Percentiles rank a stretch among this genome's conserved stretches.
These are phyloP conservation scores for Trichoderma sp. DNA, from an alignment of 2,329 filamentous ascomycete genomes.

Conservation along the genomic window DNA sequence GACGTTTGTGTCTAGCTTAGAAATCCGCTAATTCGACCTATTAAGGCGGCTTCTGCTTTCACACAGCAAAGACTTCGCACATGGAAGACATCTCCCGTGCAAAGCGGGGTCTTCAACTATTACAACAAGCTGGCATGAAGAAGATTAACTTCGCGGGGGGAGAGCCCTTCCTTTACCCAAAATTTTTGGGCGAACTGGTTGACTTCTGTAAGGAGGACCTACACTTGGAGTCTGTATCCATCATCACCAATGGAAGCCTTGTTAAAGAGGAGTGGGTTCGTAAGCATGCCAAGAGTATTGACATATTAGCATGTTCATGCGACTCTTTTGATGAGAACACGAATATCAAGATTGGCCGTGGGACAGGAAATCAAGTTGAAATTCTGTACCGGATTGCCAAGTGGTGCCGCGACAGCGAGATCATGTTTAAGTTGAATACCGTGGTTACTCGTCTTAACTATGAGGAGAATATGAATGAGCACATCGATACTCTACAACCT, in stretches of 20 bases:
- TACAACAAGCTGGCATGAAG: slow-evolving; percentile 50
- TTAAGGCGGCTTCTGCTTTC: slow-evolving; percentile 52
- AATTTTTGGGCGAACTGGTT: slow-evolving; percentile 41
- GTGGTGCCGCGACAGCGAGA: slow-evolving; percentile 32
- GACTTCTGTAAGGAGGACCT: slow-evolving; percentile 49
- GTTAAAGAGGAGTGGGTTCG: slow-evolving; percentile 43
- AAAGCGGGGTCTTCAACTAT: slow-evolving; percentile 43
- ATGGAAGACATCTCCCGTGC: slow-evolving; percentile 40
- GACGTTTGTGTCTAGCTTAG: neutral
- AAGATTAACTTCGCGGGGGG: slow-evolving; percentile 56
- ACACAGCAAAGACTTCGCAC: slow-evolving; percentile 49
- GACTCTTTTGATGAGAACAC: slow-evolving; percentile 51
- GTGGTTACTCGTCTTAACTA: slow-evolving; percentile 49
- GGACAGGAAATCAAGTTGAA: slow-evolving; percentile 44
- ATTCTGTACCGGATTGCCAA: too few relatives aligned
- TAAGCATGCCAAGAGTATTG: slow-evolving; percentile 42
- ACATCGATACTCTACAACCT: slow-evolving; percentile 40
- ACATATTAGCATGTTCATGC: slow-evolving; percentile 54
- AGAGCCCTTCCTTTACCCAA: slow-evolving; percentile 51
- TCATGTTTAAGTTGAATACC: slow-evolving; percentile 58
- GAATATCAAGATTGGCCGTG: slow-evolving; percentile 50
- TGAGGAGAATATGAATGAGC: slow-evolving; percentile 46
- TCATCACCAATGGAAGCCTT: slow-evolving; percentile 52
- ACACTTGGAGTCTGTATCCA: slow-evolving; percentile 47
- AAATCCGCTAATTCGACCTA: neutral